Conservation (phyloP, 805 yeast genomes). For the Hemisphaericaspora nanyangensis region DNA sequence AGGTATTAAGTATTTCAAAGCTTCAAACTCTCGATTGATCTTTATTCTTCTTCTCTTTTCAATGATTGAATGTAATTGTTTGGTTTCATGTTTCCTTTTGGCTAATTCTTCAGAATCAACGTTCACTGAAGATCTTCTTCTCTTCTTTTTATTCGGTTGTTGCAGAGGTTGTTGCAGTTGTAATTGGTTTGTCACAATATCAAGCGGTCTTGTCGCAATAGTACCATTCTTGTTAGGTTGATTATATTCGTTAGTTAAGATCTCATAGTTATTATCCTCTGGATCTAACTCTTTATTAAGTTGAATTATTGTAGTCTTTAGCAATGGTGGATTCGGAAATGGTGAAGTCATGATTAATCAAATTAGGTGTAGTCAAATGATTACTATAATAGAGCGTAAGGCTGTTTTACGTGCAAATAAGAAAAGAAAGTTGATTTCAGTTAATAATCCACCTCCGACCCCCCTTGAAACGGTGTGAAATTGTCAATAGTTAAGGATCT, state of each 20-base stretch:
- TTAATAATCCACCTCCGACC: too few species aligned
- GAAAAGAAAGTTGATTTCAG: too few species aligned
- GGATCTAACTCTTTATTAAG: conserved; percentile 40
- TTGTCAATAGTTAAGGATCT: too few species aligned
- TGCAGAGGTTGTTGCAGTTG: conserved; percentile 1
- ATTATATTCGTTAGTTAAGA: conserved; percentile 36
- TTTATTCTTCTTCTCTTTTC: conserved; percentile 76
- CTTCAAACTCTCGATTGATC: conserved; percentile 80
- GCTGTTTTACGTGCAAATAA: too few species aligned
- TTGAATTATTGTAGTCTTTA: conserved; percentile 43
- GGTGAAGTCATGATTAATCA: conserved; percentile 3
- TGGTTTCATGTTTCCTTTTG: conserved; percentile 39
- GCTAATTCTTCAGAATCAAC: conserved; percentile 39
- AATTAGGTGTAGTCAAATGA: too few species aligned
- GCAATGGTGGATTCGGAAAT: conserved; percentile 38
- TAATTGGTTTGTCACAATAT: too few species aligned
- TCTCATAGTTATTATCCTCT: conserved; percentile 40
- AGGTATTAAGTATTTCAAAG: conserved; percentile 71
- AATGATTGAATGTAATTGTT: conserved; percentile 64
- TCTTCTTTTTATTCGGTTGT: conserved; percentile 23
- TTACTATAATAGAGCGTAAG: too few species aligned
- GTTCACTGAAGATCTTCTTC: conserved; percentile 37
- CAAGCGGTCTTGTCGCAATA: neutral
- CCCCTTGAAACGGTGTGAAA: too few species aligned
- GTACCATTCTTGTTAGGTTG: conserved; percentile 4